Percentiles rank a stretch among this genome's conserved stretches.
Evolutionary conservation across 192 early-diverging fungal genomes (phyloP).

Genomic region (Linnemannia elongata): DNA sequence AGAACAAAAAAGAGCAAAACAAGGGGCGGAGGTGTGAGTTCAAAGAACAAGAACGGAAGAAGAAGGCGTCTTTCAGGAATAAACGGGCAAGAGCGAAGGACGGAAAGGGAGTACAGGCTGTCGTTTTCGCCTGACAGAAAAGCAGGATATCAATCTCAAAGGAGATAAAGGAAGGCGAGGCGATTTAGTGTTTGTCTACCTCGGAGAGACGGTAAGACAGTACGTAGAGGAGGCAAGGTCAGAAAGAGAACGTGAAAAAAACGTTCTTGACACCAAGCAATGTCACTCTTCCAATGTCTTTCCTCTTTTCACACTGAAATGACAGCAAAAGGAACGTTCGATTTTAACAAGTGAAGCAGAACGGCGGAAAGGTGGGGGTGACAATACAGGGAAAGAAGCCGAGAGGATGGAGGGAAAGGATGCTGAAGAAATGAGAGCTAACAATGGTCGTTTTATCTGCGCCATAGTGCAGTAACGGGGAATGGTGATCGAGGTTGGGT

Average conservation of each 20-base stretch:
- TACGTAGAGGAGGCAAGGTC: too few species aligned
- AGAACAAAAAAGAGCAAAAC: neutral
- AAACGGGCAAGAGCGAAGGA: too few species aligned
- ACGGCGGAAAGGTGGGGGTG: neutral
- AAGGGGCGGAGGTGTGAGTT: neutral
- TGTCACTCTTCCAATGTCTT: neutral
- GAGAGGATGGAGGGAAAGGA: neutral
- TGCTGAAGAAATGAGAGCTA: neutral
- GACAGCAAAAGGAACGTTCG: neutral
- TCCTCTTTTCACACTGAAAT: neutral
- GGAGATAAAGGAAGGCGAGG: too few species aligned
- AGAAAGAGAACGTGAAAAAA: neutral
- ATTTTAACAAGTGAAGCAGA: neutral
- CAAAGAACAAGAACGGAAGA: too few species aligned
- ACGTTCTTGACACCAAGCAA: neutral
- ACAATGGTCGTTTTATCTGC: neutral
- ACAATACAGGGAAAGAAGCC: neutral
- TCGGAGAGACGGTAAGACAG: too few species aligned
- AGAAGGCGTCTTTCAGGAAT: too few species aligned
- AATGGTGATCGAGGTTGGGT: too few species aligned
- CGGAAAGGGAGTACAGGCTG: too few species aligned
- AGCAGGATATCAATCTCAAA: too few species aligned
- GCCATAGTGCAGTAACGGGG: neutral
- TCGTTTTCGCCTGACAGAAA: too few species aligned
- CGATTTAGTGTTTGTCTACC: too few species aligned